These are phyloP conservation scores for Phragmites australis DNA, from an alignment of 176 grass and related monocot genomes.

Conservation along the genomic window DNA sequence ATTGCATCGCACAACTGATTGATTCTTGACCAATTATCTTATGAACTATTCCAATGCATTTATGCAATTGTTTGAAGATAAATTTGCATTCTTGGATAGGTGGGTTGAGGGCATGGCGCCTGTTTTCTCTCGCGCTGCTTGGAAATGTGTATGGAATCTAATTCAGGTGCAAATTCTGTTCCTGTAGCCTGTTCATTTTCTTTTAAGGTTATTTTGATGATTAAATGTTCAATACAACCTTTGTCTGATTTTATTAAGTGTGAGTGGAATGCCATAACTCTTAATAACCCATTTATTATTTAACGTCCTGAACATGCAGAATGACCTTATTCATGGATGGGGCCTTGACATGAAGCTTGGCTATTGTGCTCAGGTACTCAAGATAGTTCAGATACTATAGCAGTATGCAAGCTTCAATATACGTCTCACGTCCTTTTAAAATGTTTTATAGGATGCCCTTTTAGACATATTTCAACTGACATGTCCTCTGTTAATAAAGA, in stretches of 20 bases:
- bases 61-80: background rate
- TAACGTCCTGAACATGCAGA: conserved; percentile 42
- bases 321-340: conserved; percentile 98
- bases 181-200: background rate
- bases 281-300: background rate
- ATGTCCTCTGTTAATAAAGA: background rate
- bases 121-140: conserved; percentile 95
- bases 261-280: background rate
- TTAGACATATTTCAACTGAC: background rate
- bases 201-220: conserved; percentile 14
- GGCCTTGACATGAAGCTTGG: conserved; percentile 98
- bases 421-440: background rate
- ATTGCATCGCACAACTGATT: background rate
- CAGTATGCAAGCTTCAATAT: background rate
- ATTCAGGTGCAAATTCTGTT: conserved; percentile 68
- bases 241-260: background rate
- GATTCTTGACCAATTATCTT: conserved; percentile 9
- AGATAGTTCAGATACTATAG: background rate
- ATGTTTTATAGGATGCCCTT: background rate
- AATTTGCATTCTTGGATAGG: conserved; percentile 43
- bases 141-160: conserved; percentile 97
- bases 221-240: background rate
- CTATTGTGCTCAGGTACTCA: conserved; percentile 89
- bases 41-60: background rate
- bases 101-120: conserved; percentile 99